Conservation (phyloP, 2,329 filamentous ascomycete species). For the Cryphonectria nitschkei region DNA sequence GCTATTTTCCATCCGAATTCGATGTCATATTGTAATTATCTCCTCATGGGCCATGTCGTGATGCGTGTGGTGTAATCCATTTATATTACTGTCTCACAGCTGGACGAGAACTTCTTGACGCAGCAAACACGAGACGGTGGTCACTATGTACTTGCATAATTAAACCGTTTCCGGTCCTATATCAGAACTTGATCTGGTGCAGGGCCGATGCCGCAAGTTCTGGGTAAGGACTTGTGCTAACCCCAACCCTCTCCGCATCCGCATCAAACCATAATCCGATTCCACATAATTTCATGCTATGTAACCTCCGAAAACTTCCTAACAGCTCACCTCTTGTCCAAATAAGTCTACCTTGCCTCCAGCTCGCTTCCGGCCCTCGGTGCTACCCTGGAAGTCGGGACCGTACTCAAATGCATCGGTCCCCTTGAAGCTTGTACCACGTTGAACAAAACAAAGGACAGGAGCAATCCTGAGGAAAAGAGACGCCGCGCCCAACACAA, state of each 20-base stretch:
- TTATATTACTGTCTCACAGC: no score
- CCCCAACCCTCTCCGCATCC: neutral
- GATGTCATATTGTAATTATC: no score
- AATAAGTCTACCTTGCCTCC: neutral
- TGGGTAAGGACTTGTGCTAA: neutral
- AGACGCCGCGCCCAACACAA: slow-evolving; percentile 6
- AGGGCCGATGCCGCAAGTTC: no score
- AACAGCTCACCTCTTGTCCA: neutral
- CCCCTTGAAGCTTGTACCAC: neutral
- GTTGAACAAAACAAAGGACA: neutral
- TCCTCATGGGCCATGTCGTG: no score
- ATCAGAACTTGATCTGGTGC: no score
- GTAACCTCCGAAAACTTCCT: neutral
- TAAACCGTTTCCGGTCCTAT: no score
- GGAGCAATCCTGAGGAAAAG: neutral
- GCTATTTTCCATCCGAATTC: no score
- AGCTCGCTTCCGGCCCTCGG: neutral
- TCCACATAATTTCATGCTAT: neutral
- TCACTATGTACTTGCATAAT: no score
- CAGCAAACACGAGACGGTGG: no score
- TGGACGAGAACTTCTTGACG: no score
- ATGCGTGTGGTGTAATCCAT: no score
- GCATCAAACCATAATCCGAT: neutral
- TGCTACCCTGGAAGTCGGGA: neutral
- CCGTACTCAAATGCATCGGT: neutral